Base-by-base conservation (phyloP, 805 yeast genomes). In the Suhomyces sp. region DNA sequence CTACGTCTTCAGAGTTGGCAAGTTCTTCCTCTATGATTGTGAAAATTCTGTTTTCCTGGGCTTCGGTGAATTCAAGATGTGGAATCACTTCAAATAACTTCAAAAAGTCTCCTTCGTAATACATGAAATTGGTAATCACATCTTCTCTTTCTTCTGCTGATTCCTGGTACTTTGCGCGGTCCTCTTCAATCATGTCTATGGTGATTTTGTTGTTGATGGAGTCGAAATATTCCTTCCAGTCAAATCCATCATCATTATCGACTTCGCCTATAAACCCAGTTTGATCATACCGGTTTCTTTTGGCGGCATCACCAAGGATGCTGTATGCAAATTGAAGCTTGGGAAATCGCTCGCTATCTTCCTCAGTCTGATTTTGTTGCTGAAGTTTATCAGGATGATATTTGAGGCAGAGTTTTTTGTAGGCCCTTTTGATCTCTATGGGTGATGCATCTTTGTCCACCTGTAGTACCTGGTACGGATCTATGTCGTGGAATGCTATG, bases 321-420 rank as follows among this genome's bases (percentile, higher is more conserved):
- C 85, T 74, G 65, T 88, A 89, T 19, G 96, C 86, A 61, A 88
- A 85, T 64, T 89, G 92, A 17, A 90, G 78, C 58, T 81, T 71
- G 48, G 90, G 87, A 66, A 91, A 90, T 23, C 50, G 46, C 17
- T 68, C 67, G 46, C 54, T 58, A 41, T 64, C 69, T 7, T 52
- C 55, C 24, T 47, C 55, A 31, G 45, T 50, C 26, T 49, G 40
- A 19, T 51, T 51, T 29, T 49, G 53, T 52, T 66, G 68, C 50
- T 61, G 66, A 48, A 63, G 54, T 47, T 71, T 70, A 61, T 66
- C 70, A 3, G 70, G 70, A 46, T 66, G 70, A 44, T 57, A 56
- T 54, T 60, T 46, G 46, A 66, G 58, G 31, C 67, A 62, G 27
- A 65, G 64, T 47, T 55, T 56, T 54, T 65, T 65, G 61, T 66